phyloP scores from a whole-genome alignment of 1,139 yeast genomes.

The Martiniozyma asiatica region DNA sequence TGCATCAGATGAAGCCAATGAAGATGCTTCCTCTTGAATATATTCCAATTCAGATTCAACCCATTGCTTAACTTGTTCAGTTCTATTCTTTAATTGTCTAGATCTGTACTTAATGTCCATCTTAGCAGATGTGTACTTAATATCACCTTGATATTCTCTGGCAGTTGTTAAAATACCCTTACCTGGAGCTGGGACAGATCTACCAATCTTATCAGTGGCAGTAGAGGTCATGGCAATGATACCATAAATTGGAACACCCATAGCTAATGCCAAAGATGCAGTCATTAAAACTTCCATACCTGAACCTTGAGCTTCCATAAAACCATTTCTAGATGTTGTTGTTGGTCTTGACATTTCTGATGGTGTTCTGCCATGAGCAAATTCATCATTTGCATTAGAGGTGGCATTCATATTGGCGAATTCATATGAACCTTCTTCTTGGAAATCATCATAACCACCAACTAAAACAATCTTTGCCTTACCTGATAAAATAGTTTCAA shows the following conservation, averaged over 20 bases:
- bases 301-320: conserved; percentile 99
- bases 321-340: conserved; percentile 90
- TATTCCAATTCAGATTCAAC: conserved; percentile 67
- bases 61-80: conserved; percentile 72
- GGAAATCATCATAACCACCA: conserved; percentile 99
- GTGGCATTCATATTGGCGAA: conserved; percentile 99
- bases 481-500: conserved; percentile 82
- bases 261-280: conserved; percentile 83
- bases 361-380: conserved; percentile 95
- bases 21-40: conserved; percentile 59
- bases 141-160: conserved; percentile 77
- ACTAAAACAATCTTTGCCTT: conserved; percentile 93
- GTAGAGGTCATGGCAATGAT: conserved; percentile 89
- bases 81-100: conserved; percentile 77
- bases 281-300: conserved; percentile 97
- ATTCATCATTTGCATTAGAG: conserved; percentile 74
- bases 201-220: conserved; percentile 96
- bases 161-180: conserved; percentile 98
- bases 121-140: conserved; percentile 71
- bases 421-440: conserved; percentile 96
- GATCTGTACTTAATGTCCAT: conserved; percentile 88
- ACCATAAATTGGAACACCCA: conserved; percentile 99
- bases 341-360: conserved; percentile 98
- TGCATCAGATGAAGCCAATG: conserved; percentile 33
- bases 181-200: conserved; percentile 99